Conservation (phyloP, 208 protist species). For the Leishmania aethiopica region DNA sequence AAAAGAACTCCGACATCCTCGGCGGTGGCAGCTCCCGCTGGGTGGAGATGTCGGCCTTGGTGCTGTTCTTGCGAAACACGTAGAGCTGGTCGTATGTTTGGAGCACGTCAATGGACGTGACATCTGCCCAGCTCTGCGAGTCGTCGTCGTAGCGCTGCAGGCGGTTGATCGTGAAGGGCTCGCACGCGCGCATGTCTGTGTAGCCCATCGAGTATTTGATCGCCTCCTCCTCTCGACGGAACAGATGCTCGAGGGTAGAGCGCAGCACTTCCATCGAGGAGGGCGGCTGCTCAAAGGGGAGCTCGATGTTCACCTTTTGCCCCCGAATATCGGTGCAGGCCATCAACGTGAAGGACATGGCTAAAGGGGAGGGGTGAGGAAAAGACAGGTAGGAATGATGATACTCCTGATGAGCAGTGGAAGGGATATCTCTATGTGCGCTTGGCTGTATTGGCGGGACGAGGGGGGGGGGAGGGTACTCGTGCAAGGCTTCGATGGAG, state of each 20-base stretch:
- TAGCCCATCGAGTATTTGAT: constrained; percentile 46
- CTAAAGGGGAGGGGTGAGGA: not conserved
- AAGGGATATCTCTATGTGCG: not conserved
- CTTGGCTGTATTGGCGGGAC: not conserved
- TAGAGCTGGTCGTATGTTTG: constrained; percentile 82
- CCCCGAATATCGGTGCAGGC: constrained; percentile 76
- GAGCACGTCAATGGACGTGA: constrained; percentile 42
- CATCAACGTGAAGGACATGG: constrained; percentile 57
- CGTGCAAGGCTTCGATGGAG: not conserved
- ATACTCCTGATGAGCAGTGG: not conserved
- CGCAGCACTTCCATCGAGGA: constrained; percentile 54
- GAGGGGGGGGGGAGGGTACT: not conserved
- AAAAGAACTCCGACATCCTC: constrained; percentile 50
- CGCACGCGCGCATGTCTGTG: constrained; percentile 51
- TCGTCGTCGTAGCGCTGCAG: constrained; percentile 80
- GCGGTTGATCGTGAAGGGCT: constrained; percentile 74
- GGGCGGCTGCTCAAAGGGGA: constrained; percentile 65
- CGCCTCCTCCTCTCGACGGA: constrained; percentile 66
- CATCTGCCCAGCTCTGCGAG: constrained; percentile 60
- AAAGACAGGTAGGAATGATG: not conserved
- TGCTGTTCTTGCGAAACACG: constrained; percentile 78
- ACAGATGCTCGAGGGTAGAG: constrained; percentile 53
- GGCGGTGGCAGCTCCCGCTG: constrained; percentile 76
- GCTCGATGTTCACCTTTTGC: constrained; percentile 78
- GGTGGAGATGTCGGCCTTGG: constrained; percentile 72